Conservation (phyloP, 805 yeast species). For the Pichia insulana region DNA sequence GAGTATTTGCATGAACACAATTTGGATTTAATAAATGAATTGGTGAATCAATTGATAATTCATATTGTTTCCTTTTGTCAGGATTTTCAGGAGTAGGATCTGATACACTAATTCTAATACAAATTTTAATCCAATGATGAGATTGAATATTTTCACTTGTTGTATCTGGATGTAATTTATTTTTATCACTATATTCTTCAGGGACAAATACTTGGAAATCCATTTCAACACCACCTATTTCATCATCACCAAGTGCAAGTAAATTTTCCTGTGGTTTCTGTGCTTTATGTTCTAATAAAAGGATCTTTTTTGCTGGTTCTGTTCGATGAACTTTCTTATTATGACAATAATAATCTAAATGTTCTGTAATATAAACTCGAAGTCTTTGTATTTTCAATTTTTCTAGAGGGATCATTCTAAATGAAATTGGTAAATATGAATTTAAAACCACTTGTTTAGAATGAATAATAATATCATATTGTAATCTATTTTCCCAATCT, state of each 20-base stretch:
- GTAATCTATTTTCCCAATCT: conserved; percentile 89
- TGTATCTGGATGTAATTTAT: conserved; percentile 76
- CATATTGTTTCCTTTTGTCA: conserved; percentile 77
- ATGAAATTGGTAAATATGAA: conserved; percentile 74
- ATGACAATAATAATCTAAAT: conserved; percentile 80
- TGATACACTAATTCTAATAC: conserved; percentile 66
- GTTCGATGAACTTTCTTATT: conserved; percentile 83
- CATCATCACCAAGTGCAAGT: conserved; percentile 35
- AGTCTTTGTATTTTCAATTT: conserved; percentile 82
- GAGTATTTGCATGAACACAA: conserved; percentile 74
- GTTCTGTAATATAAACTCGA: conserved; percentile 79
- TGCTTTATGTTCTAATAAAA: conserved; percentile 76
- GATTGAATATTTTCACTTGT: conserved; percentile 71
- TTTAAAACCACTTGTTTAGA: conserved; percentile 83
- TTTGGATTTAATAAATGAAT: conserved; percentile 68
- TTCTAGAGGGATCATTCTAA: conserved; percentile 77
- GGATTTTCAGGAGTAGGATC: conserved; percentile 40
- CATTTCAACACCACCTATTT: conserved; percentile 64
- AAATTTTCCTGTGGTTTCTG: conserved; percentile 39
- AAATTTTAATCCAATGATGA: conserved; percentile 92
- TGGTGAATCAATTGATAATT: conserved; percentile 91
- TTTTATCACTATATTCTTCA: conserved; percentile 46
- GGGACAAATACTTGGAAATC: conserved; percentile 88
- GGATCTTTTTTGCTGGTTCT: conserved; percentile 78
- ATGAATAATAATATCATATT: conserved; percentile 84